phyloP scores from a whole-genome alignment of 2,329 filamentous ascomycete genomes.

The Botrytis hyacinthi region DNA sequence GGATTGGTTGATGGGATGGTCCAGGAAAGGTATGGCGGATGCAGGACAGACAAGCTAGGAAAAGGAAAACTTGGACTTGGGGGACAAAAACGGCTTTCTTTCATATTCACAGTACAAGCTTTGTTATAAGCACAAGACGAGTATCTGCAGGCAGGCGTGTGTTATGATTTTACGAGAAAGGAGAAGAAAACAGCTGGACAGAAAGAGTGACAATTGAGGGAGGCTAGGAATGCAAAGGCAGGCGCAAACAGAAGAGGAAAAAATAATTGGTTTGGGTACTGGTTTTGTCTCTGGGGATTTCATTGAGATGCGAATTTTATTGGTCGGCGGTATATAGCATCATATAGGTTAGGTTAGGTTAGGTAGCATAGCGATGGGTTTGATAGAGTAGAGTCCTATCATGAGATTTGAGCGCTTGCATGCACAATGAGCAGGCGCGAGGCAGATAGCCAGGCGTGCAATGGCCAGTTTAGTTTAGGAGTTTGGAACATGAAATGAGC shows the following conservation, averaged over 20 bases:
- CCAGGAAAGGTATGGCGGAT: background rate
- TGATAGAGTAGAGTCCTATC: slow-evolving; percentile 2
- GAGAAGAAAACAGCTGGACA: background rate
- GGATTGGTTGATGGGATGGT: background rate
- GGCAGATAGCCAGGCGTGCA: background rate
- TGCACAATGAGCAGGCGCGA: background rate
- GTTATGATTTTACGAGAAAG: slow-evolving; percentile 1
- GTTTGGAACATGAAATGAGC: background rate
- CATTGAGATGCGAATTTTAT: background rate
- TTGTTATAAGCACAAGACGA: background rate
- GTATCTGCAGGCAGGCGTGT: slow-evolving; percentile 1
- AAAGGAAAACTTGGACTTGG: background rate
- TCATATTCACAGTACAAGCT: background rate
- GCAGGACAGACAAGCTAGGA: background rate
- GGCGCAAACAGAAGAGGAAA: background rate
- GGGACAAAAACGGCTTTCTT: background rate
- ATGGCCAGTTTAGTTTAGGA: background rate
- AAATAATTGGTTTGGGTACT: background rate
- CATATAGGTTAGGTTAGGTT: background rate
- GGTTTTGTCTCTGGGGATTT: background rate
- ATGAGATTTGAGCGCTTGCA: background rate
- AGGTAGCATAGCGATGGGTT: background rate
- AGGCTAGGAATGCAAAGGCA: background rate
- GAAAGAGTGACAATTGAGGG: background rate
- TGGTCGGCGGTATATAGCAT: background rate